These are phyloP conservation scores for Papiliotrema fonsecae DNA, from an alignment of 1,284 basidiomycete species.

Conservation along the genomic window DNA sequence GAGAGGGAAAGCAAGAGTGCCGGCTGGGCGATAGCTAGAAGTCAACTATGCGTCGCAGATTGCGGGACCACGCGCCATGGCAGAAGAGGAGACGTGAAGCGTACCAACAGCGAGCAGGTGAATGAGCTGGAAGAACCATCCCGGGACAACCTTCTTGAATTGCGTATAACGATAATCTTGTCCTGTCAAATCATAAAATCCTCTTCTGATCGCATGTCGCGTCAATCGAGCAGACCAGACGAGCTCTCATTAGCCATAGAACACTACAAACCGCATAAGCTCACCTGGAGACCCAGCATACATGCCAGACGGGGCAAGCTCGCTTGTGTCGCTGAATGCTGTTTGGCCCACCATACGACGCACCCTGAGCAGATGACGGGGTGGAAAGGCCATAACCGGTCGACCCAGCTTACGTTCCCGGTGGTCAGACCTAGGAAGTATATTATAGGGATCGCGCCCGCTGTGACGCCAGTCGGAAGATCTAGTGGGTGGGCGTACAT, in stretches of 20 bases:
- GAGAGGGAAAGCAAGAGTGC: constrained; percentile 68
- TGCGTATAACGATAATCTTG: constrained; percentile 90
- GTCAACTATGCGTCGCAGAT: neutral
- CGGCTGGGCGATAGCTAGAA: constrained; percentile 30
- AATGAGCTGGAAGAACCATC: constrained; percentile 68
- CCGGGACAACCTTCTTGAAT: constrained; percentile 62
- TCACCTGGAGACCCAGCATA: constrained; percentile 63
- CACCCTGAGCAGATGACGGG: constrained; percentile 74
- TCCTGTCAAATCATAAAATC: constrained; percentile 61
- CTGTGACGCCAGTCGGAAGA: constrained; percentile 23
- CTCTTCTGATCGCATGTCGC: constrained; percentile 79
- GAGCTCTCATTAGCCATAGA: constrained; percentile 37
- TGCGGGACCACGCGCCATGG: no score
- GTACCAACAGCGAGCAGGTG: constrained; percentile 75
- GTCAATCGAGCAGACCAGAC: constrained; percentile 66
- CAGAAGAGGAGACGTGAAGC: neutral
- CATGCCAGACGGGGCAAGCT: constrained; percentile 61
- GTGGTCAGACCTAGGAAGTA: constrained; percentile 52
- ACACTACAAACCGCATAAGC: constrained; percentile 17
- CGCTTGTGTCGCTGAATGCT: constrained; percentile 56
- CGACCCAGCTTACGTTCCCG: constrained; percentile 76
- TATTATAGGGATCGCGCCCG: constrained; percentile 25
- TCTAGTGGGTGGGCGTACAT: constrained; percentile 25
- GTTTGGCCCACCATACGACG: constrained; percentile 55
- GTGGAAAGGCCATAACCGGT: constrained; percentile 63